Base-by-base conservation (phyloP, 805 yeast genomes). In the Candida boleticola region DNA sequence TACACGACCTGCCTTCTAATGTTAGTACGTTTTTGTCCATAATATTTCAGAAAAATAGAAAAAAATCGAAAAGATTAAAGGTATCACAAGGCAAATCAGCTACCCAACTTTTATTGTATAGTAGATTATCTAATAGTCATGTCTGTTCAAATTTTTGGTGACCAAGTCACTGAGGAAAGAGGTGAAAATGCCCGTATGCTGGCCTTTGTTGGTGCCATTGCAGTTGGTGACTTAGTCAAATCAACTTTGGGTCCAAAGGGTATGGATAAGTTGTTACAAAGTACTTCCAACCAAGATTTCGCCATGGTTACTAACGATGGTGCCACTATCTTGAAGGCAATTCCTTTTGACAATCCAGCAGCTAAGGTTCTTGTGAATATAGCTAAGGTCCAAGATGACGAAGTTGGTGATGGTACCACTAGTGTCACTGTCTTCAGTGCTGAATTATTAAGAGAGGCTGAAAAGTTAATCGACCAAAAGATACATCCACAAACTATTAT, bases 361-460 rank as follows among this genome's bases (percentile, higher is more conserved):
- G 99, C 99, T 19, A 88, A 89, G 63, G 90, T 92, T 46, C 71
- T 92, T 52, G 99, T 92, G 41, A 96, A 92, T 61, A 86, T 92
- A 44, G 86, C 97, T 14, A 84, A 95, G 61, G 89, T 96, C 2
- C 99, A 92, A 69, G 99, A 92, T 62, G 96, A 95, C 46, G 98
- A 92, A 64, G 96, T 93, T 50, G 99, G 99, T 46, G 99, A 92
- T 67, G 99, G 99, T 51, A 92, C 99, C 34, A 92, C 99, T 1
- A 85, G 96, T 22, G 99, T 92, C 17, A 87, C 97, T 0, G 83
- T 92, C 25, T 69, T 92, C 44, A 82, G 92, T 33, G 90, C 97
- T 7, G 98, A 93, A 66, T 75, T 93, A 45, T 73, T 93, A 52
- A 80, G 96, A 61, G 97, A 92, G 69, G 97, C 98, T 26, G 97